A percentile compares a stretch with the other conserved stretches of the same genome.
These are phyloP conservation scores for Monosporascus sp. DNA, from an alignment of 2,329 filamentous ascomycete genomes.

Conservation along the genomic window DNA sequence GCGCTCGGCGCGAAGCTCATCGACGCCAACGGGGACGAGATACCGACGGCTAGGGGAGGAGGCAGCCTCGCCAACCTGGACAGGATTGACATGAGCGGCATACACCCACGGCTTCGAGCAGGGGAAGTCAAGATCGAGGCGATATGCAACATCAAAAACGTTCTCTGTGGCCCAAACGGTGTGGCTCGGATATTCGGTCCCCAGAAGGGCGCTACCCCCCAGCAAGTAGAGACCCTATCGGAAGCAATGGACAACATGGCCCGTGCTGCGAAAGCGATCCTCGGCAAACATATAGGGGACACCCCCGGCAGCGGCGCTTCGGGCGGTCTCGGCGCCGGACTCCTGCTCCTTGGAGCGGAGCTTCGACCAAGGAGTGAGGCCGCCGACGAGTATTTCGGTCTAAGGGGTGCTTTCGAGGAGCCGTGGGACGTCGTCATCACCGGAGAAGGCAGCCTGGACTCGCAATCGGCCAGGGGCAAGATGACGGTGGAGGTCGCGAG, in stretches of 20 bases:
- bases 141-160: conserved; percentile 46
- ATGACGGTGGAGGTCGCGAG: conserved; percentile 48
- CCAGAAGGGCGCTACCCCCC: conserved; percentile 43
- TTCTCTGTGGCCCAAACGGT: conserved; percentile 42
- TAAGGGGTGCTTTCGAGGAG: conserved; percentile 39
- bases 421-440: conserved; percentile 45
- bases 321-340: conserved; percentile 46
- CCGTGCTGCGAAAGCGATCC: conserved; percentile 25
- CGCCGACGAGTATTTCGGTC: conserved; percentile 44
- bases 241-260: conserved; percentile 37
- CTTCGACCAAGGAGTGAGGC: conserved; percentile 43
- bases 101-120: conserved; percentile 32
- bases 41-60: conserved; percentile 37
- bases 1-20: conserved; percentile 42
- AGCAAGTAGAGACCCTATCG: conserved; percentile 37
- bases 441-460: conserved; percentile 47
- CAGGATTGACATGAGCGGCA: conserved; percentile 31
- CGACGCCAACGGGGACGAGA: conserved; percentile 28
- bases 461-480: conserved; percentile 46
- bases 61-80: conserved; percentile 31
- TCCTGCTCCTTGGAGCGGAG: conserved; percentile 40
- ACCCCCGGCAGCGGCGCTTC: conserved; percentile 45
- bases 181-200: conserved; percentile 46
- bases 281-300: conserved; percentile 31
- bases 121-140: conserved; percentile 37